phyloP scores from a whole-genome alignment of 148 eudicot species.

The Chenopodium suecicum region DNA sequence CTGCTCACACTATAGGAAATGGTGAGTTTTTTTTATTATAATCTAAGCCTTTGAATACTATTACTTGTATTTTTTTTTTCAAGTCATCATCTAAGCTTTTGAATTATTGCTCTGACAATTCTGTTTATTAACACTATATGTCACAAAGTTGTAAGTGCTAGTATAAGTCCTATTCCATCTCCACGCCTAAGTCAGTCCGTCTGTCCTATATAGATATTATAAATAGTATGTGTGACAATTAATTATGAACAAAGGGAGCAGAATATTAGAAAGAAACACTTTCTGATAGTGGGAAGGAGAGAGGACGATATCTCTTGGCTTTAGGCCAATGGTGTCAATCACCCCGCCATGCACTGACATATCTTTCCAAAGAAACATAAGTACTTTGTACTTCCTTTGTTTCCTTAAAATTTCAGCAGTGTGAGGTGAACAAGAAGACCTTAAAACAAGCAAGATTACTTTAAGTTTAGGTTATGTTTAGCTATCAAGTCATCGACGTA shows the following conservation, averaged over 20 bases:
- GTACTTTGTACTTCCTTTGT: too few species aligned
- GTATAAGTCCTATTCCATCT: background rate
- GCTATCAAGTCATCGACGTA: too few species aligned
- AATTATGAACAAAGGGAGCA: background rate
- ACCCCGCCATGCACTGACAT: background rate
- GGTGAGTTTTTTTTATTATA: background rate
- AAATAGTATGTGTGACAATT: background rate
- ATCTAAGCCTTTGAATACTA: background rate
- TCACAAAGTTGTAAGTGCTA: too few species aligned
- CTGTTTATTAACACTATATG: too few species aligned
- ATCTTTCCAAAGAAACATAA: too few species aligned
- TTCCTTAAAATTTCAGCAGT: too few species aligned
- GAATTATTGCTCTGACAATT: background rate
- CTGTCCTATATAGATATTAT: too few species aligned
- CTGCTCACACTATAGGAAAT: conserved; percentile 42
- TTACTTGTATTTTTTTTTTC: background rate
- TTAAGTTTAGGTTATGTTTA: too few species aligned
- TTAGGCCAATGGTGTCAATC: too few species aligned
- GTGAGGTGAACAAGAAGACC: too few species aligned
- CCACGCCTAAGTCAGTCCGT: background rate
- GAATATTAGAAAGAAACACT: background rate
- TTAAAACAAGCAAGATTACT: too few species aligned
- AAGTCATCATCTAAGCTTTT: background rate
- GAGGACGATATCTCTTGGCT: background rate
- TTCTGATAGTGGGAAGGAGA: background rate